Evolutionary conservation across 306 rosid species (phyloP), one percentile per base, ranked within the genome.

Genomic region (Urtica urens): DNA sequence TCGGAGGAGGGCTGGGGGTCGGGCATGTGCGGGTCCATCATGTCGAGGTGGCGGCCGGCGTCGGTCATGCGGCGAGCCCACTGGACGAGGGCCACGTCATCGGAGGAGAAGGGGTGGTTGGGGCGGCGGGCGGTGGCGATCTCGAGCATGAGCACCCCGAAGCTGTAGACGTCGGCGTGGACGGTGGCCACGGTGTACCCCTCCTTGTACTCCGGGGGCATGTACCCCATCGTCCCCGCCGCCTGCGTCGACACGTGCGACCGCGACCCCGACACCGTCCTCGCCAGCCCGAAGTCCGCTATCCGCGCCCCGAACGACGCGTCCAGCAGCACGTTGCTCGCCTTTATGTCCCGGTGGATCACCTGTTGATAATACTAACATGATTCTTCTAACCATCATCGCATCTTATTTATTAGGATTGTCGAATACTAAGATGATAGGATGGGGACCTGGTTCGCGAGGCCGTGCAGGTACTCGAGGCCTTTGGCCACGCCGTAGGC

Each of bases 221-320:
- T 90, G 75, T 90, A 90, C 0, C 99, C 99, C 35, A 75, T 79
- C 0, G 99, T 84, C 6, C 99, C 99, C 1, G 95, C 94, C 2
- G 72, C 63, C 16, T 84, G 94, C 2, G 95, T 90, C 0, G 94
- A 90, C 47, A 85, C 95, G 38, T 90, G 95, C 0, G 95, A 66
- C 12, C 47, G 38, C 0, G 83, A 53, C 0, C 43, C 10, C 4
- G 77, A 93, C 0, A 90, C 66, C 38, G 66, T 68, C 22, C 99
- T 63, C 0, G 99, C 99, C 0, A 90, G 87, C 55, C 99, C 99
- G 27, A 90, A 90, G 64, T 85, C 99, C 2, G 95, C 78, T 12
- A 90, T 81, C 30, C 86, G 95, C 68, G 99, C 87, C 68, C 75
- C 68, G 19, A 72, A 90, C 0, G 66, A 62, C 0, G 69, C 47